Percentiles rank a stretch among this genome's conserved stretches.
phyloP scores from a whole-genome alignment of 805 yeast species.

The Kuraishia borneana region DNA sequence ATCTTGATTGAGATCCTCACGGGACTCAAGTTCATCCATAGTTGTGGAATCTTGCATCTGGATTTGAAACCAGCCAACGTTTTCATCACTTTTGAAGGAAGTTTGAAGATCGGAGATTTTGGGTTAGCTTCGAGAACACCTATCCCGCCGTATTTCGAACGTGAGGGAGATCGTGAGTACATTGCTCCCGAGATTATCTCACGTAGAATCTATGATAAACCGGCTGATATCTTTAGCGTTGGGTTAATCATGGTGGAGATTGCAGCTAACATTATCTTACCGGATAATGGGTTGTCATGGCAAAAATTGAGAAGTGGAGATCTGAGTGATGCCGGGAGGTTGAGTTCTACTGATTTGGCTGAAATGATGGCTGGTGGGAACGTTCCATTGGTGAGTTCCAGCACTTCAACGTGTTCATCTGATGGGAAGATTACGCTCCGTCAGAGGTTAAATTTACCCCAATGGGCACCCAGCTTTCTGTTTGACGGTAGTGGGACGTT shows the following conservation, averaged over 20 bases:
- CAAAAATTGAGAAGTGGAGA: conserved; percentile 92
- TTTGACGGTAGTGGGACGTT: conserved; percentile 59
- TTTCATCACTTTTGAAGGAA: conserved; percentile 89
- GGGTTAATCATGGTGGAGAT: conserved; percentile 90
- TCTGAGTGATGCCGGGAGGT: conserved; percentile 84
- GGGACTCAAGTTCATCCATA: conserved; percentile 77
- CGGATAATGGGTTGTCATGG: conserved; percentile 96
- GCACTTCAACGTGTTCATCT: conserved; percentile 6
- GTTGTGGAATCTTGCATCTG: conserved; percentile 65
- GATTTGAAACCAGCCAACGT: conserved; percentile 95
- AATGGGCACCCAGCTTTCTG: conserved; percentile 83
- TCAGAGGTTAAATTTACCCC: conserved; percentile 33
- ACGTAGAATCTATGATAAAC: conserved; percentile 71
- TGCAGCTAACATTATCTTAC: conserved; percentile 90
- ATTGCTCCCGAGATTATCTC: conserved; percentile 94
- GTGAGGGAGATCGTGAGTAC: conserved; percentile 96
- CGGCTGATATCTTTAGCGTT: conserved; percentile 91
- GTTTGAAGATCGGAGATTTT: conserved; percentile 89
- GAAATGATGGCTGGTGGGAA: conserved; percentile 7
- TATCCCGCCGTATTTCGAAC: conserved; percentile 59
- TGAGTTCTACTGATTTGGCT: conserved; percentile 60
- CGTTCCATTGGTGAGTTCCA: background rate
- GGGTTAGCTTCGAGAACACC: conserved; percentile 88
- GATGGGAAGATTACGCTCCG: conserved; percentile 3
- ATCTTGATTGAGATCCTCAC: conserved; percentile 72